A percentile compares a stretch with the other conserved stretches of the same genome.
Evolutionary conservation across 768 basidiomycete species (phyloP).

Genomic region (Serendipita vermifera): DNA sequence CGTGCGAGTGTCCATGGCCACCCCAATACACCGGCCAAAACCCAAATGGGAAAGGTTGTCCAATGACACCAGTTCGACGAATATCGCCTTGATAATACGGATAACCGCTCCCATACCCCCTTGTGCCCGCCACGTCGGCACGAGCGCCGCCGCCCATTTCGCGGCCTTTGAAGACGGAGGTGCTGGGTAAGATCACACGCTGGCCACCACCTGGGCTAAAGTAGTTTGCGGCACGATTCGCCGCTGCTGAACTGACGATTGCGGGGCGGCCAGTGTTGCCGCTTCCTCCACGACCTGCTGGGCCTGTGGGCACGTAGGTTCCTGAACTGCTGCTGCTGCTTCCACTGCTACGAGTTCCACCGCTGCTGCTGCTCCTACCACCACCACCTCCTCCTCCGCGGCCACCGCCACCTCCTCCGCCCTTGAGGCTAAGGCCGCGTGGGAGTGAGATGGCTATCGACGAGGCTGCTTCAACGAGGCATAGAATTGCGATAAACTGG

Average conservation of each 20-base stretch:
- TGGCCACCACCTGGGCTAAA: neutral
- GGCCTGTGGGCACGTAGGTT: too few relatives aligned
- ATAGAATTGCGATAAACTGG: too few relatives aligned
- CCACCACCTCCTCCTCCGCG: neutral
- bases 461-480: too few relatives aligned
- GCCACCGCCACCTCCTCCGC: neutral
- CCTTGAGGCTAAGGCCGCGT: too few relatives aligned
- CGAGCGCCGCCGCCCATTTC: neutral
- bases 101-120: neutral
- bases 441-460: too few relatives aligned
- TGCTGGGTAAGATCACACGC: neutral
- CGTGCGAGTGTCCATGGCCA: neutral
- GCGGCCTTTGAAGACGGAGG: neutral
- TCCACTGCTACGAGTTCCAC: neutral
- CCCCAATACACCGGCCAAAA: constrained; percentile 8
- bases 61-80: neutral
- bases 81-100: neutral
- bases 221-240: neutral
- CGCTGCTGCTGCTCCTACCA: too few relatives aligned
- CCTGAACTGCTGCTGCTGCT: too few relatives aligned
- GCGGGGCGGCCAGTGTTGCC: neutral
- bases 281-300: neutral
- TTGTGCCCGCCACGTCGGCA: neutral
- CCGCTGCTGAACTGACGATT: neutral
- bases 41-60: neutral